Evolutionary conservation across 192 early-diverging fungal genomes (phyloP).

Genomic region (Chytriomyces sp.): DNA sequence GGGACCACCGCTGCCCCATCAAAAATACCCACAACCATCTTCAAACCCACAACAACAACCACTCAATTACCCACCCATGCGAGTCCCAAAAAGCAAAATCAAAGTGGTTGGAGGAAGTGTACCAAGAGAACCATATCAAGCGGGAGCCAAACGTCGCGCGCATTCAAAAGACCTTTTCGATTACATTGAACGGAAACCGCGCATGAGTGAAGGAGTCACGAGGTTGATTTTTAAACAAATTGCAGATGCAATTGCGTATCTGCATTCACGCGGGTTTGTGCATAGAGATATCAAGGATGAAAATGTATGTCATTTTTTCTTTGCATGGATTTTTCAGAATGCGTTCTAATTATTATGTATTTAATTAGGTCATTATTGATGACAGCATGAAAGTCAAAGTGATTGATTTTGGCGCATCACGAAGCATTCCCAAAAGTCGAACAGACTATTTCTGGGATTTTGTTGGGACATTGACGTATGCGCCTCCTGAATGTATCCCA

Average conservation of each 20-base stretch:
- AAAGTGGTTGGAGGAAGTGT: neutral
- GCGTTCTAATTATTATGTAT: neutral
- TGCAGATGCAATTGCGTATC: constrained; percentile 45
- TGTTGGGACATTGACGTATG: constrained; percentile 77
- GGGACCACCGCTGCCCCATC: neutral
- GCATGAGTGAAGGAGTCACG: constrained; percentile 58
- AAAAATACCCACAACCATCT: neutral
- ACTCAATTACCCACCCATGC: neutral
- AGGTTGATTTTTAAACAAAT: constrained; percentile 56
- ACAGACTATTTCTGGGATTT: constrained; percentile 71
- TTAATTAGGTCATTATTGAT: constrained; percentile 55
- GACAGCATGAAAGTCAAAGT: constrained; percentile 62
- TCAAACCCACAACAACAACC: neutral
- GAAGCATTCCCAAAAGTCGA: constrained; percentile 58
- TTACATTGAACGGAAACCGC: constrained; percentile 48
- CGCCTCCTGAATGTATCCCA: constrained; percentile 76
- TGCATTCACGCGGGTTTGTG: constrained; percentile 48
- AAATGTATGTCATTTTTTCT: constrained; percentile 71
- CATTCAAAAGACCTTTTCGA: constrained; percentile 51
- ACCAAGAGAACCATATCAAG: neutral
- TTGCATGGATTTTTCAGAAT: constrained; percentile 47
- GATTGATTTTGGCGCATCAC: constrained; percentile 83
- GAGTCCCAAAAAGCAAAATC: neutral
- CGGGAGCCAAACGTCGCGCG: neutral
- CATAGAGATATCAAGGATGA: constrained; percentile 92